Percentiles rank a stretch among this genome's conserved stretches.
Evolutionary conservation across 2,329 filamentous ascomycete genomes (phyloP).

Genomic region (Monilinia fructicola): DNA sequence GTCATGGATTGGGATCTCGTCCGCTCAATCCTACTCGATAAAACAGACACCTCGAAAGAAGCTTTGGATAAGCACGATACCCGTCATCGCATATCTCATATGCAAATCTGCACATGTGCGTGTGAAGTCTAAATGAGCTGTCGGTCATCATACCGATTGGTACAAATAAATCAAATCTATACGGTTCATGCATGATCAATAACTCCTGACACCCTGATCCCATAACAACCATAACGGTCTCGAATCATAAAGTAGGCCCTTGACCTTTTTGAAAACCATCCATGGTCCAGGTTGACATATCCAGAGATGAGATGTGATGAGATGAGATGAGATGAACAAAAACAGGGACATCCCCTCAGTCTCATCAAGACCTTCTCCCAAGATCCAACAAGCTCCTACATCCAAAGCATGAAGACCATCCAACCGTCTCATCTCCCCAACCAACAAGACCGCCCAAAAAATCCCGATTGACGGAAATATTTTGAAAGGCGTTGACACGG

Average conservation of each 20-base stretch:
- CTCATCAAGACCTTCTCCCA: not conserved
- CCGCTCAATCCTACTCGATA: not conserved
- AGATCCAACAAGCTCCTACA: not conserved
- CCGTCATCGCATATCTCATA: not conserved
- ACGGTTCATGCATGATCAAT: not conserved
- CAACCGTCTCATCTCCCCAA: not conserved
- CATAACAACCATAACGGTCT: not conserved
- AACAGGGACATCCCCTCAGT: not conserved
- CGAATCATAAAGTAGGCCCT: not conserved
- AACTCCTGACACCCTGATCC: not conserved
- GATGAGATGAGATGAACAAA: conserved; percentile 12
- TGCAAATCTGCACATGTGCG: not conserved
- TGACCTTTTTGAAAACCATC: not conserved
- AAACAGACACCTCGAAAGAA: not conserved
- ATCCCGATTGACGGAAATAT: not conserved
- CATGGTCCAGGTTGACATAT: not conserved
- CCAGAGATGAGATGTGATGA: conserved; percentile 9
- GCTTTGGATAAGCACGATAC: not conserved
- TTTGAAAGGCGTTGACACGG: conserved; percentile 7
- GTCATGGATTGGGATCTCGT: not conserved
- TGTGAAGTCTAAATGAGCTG: not conserved
- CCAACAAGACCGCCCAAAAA: not conserved
- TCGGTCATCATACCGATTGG: not conserved
- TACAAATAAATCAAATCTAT: not conserved
- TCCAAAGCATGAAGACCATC: not conserved